Conservation (phyloP, 1,284 basidiomycete genomes). For the Heterobasidion occidentale region DNA sequence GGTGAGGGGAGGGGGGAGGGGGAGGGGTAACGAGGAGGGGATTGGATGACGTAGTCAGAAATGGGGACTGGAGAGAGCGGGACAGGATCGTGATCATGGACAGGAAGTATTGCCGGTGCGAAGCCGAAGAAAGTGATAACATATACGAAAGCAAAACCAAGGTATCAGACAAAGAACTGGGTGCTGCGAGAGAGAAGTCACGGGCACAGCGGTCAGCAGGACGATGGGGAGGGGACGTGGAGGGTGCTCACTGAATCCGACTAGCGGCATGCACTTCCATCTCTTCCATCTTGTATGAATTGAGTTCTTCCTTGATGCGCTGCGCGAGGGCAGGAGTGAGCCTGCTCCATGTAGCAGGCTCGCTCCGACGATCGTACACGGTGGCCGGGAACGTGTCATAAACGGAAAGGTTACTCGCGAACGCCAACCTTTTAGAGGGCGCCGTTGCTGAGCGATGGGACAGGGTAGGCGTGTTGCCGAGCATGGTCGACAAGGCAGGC, state of each 20-base stretch:
- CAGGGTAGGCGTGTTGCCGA: constrained; percentile 36
- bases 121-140: constrained; percentile 13
- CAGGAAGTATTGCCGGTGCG: constrained; percentile 4
- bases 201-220: background rate
- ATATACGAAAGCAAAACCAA: constrained; percentile 9
- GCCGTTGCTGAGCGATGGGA: constrained; percentile 49
- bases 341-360: constrained; percentile 95
- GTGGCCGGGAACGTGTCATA: constrained; percentile 91
- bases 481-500: constrained; percentile 67
- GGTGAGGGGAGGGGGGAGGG: constrained; percentile 5
- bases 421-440: constrained; percentile 71
- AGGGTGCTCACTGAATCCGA: constrained; percentile 69
- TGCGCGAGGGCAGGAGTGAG: constrained; percentile 92
- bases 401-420: constrained; percentile 88
- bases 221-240: constrained; percentile 3
- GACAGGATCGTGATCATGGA: constrained; percentile 15
- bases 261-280: constrained; percentile 93
- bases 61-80: background rate
- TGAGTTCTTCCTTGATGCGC: constrained; percentile 93
- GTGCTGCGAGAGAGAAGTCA: constrained; percentile 26
- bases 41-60: constrained; percentile 12
- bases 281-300: constrained; percentile 97
- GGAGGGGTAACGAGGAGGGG: constrained; percentile 2
- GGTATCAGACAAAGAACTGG: constrained; percentile 47
- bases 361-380: constrained; percentile 91